Base-by-base conservation (phyloP, 1,139 yeast species). In the Diutina sp. region DNA sequence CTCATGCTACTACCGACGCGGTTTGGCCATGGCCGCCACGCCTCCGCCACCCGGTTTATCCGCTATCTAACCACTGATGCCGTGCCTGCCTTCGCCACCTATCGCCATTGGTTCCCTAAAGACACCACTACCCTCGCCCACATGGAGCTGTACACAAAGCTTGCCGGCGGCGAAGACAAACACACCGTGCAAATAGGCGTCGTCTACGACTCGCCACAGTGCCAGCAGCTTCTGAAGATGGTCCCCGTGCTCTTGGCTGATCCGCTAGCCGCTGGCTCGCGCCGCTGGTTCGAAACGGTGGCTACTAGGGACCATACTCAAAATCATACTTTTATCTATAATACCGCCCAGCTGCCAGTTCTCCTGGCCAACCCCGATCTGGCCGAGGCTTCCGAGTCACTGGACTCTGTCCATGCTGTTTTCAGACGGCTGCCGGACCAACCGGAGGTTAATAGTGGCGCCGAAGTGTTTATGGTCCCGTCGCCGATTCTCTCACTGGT, bases 221-320 rank as follows among this genome's bases (percentile, higher is more conserved):
- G 21, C 45, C 28, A 30, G 16, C n/a, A 32, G 28, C 32, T 18
- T 32, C 45, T 32, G 44, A 32, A 30, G 28, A 21, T 30, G n/a
- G 14, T 50, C 16, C 53, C 53, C 7, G 60, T 69, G 0, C 59
- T 76, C 3, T 62, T 77, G 46, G 74, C 79, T 0, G 80, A 77
- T 58, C 80, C 80, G 2, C 66, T 77, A 58, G 69, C 80, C 7
- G 65, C 65, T 6, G 64, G 64, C 12, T 73, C 70, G 57, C 59
- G 64, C 32, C 38, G 46, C 8, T 75, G 80, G 80, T 72, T 70
- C 46, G 56, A 65, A 7, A 56, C 61, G 29, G 59, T 77, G 5
- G 61, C 56, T 5, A 56, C 58, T 1, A 64, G 80, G 56, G 55
- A 64, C 21, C 61, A 65, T 30, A 48, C 56, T 1, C 57, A 56